These are phyloP conservation scores for Trichoderma afroharzianum DNA, from an alignment of 2,329 filamentous ascomycete genomes.

Conservation along the genomic window DNA sequence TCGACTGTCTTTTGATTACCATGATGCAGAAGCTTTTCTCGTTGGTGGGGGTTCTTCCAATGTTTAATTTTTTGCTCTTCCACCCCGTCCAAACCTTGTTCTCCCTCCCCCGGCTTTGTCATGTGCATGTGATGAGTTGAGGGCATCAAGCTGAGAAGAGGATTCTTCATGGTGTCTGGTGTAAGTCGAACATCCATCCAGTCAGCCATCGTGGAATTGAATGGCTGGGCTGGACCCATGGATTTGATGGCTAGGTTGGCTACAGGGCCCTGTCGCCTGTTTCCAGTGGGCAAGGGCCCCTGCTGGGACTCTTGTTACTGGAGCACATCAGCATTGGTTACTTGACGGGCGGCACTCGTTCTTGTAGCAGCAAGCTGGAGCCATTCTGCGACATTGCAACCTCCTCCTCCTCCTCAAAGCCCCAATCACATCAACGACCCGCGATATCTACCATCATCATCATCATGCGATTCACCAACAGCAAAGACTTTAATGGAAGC, in stretches of 20 bases:
- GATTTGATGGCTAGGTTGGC: background rate
- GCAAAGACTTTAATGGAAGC: background rate
- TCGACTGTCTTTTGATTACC: background rate
- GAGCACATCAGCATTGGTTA: background rate
- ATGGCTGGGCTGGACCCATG: background rate
- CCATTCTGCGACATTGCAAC: background rate
- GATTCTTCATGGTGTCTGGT: background rate
- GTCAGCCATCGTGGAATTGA: background rate
- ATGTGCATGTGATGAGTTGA: background rate
- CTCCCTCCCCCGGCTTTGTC: background rate
- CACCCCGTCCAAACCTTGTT: background rate
- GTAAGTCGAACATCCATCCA: background rate
- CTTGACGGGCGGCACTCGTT: background rate
- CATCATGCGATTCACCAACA: background rate
- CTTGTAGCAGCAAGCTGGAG: background rate
- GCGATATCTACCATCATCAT: background rate
- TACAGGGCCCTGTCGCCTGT: conserved; percentile 1
- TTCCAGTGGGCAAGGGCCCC: conserved; percentile 8
- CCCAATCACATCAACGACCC: background rate
- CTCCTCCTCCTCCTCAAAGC: background rate
- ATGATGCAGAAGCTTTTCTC: background rate
- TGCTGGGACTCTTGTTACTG: background rate
- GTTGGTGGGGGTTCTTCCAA: background rate
- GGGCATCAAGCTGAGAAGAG: background rate
- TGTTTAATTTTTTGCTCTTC: background rate